A percentile compares a stretch with the other conserved stretches of the same genome.
These are phyloP conservation scores for Tulasnella sp. DNA, from an alignment of 768 basidiomycete species.

Conservation along the genomic window DNA sequence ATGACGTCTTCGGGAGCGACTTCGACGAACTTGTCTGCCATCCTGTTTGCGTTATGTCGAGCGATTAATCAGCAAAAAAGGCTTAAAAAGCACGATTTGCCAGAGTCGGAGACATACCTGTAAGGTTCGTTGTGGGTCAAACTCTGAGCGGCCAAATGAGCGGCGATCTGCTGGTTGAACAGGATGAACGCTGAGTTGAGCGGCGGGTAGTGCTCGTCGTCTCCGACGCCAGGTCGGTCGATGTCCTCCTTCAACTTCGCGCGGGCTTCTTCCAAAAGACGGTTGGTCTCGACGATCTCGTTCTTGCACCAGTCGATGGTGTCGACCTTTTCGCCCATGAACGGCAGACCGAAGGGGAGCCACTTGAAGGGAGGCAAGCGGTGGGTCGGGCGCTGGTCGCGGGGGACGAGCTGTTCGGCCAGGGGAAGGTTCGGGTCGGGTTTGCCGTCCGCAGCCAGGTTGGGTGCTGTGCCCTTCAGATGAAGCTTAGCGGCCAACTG, in stretches of 20 bases:
- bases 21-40: slow-evolving; percentile 74
- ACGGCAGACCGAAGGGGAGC: slow-evolving; percentile 54
- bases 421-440: slow-evolving; percentile 39
- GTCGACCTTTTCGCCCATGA: slow-evolving; percentile 87
- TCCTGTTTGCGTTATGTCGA: slow-evolving; percentile 39
- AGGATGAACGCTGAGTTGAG: slow-evolving; percentile 78
- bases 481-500: slow-evolving; percentile 72
- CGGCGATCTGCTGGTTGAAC: slow-evolving; percentile 89
- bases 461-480: slow-evolving; percentile 47
- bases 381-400: slow-evolving; percentile 71
- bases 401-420: slow-evolving; percentile 60
- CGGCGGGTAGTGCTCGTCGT: slow-evolving; percentile 35
- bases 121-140: slow-evolving; percentile 79
- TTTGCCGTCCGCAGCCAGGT: slow-evolving; percentile 45
- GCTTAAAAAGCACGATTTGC: background rate
- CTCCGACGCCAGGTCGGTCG: slow-evolving; percentile 24
- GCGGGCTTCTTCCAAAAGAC: slow-evolving; percentile 52
- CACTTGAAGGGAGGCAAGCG: slow-evolving; percentile 44
- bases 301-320: slow-evolving; percentile 83
- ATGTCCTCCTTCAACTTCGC: slow-evolving; percentile 33
- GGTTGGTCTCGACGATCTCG: slow-evolving; percentile 61
- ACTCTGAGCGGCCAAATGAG: slow-evolving; percentile 77
- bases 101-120: slow-evolving; percentile 34
- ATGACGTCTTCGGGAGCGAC: slow-evolving; percentile 86
- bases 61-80: background rate